A percentile compares a stretch with the other conserved stretches of the same genome.
These are phyloP conservation scores for Diplocarpon rosae DNA, from an alignment of 2,329 filamentous ascomycete genomes.

Conservation along the genomic window DNA sequence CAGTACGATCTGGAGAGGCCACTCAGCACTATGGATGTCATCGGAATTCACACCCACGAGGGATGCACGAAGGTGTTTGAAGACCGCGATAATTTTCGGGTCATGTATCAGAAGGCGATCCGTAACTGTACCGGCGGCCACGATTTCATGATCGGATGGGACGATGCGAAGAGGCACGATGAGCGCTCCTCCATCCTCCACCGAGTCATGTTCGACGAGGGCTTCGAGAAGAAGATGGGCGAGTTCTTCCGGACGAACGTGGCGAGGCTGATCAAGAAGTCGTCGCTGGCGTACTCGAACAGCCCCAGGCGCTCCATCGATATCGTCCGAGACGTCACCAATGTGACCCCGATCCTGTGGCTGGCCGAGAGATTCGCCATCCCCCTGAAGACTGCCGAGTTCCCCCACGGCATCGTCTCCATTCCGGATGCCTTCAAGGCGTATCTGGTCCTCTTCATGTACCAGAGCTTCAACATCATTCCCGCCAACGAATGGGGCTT, in stretches of 20 bases:
- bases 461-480: slow-evolving; percentile 42
- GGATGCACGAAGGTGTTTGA: slow-evolving; percentile 39
- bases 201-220: slow-evolving; percentile 34
- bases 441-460: slow-evolving; percentile 36
- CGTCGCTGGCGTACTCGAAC: slow-evolving; percentile 35
- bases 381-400: slow-evolving; percentile 51
- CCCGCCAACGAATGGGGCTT: slow-evolving; percentile 38
- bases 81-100: slow-evolving; percentile 37
- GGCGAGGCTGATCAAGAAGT: slow-evolving; percentile 34
- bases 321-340: slow-evolving; percentile 41
- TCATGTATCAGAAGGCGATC: slow-evolving; percentile 36
- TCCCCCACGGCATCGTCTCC: slow-evolving; percentile 43
- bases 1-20: slow-evolving; percentile 36
- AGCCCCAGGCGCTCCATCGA: slow-evolving; percentile 34
- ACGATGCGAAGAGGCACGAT: slow-evolving; percentile 32
- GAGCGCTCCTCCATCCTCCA: slow-evolving; percentile 33
- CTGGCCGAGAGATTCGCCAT: slow-evolving; percentile 36
- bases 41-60: slow-evolving; percentile 38
- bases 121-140: slow-evolving; percentile 33
- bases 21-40: slow-evolving; percentile 30
- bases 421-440: slow-evolving; percentile 36
- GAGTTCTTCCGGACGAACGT: slow-evolving; percentile 35
- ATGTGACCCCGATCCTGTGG: slow-evolving; percentile 48
- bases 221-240: slow-evolving; percentile 33
- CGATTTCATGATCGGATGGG: slow-evolving; percentile 37